A percentile compares a stretch with the other conserved stretches of the same genome.
These are phyloP conservation scores for Alternaria conjuncta DNA, from an alignment of 2,329 filamentous ascomycete genomes.

Conservation along the genomic window DNA sequence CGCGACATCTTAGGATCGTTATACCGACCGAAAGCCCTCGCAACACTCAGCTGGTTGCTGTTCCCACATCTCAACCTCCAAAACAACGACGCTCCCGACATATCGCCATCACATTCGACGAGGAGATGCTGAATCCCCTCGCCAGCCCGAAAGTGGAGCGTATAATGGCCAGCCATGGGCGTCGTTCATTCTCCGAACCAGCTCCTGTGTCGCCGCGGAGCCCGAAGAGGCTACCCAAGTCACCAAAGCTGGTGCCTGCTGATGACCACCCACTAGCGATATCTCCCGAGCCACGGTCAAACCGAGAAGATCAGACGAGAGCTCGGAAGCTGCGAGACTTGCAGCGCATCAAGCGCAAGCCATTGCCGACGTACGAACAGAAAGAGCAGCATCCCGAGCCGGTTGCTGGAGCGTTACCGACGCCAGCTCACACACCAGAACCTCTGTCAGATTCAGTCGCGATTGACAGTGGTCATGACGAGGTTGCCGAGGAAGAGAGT, in stretches of 20 bases:
- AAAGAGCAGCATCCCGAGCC: slow-evolving; percentile 13
- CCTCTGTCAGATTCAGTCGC: slow-evolving; percentile 6
- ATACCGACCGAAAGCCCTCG: slow-evolving; percentile 25
- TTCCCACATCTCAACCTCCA: slow-evolving; percentile 8
- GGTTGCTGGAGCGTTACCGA: slow-evolving; percentile 17
- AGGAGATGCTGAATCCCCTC: slow-evolving; percentile 38
- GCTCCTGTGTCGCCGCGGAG: slow-evolving; percentile 19
- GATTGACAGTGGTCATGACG: slow-evolving; percentile 9
- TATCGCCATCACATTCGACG: slow-evolving; percentile 29
- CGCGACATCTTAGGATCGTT: slow-evolving; percentile 40
- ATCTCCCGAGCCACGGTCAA: slow-evolving; percentile 28
- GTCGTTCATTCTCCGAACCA: slow-evolving; percentile 22
- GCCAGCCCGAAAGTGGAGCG: slow-evolving; percentile 25
- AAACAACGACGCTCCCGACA: slow-evolving; percentile 19
- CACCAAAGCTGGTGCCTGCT: slow-evolving; percentile 24
- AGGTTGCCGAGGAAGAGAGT: slow-evolving; percentile 14
- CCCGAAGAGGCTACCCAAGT: slow-evolving; percentile 20
- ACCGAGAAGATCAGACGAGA: slow-evolving; percentile 4
- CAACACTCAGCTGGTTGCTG: slow-evolving; percentile 10
- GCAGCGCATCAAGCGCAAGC: slow-evolving; percentile 30
- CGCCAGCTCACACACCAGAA: slow-evolving; percentile 23
- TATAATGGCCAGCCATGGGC: slow-evolving; percentile 18
- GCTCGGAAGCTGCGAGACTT: slow-evolving; percentile 28
- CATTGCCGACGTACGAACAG: slow-evolving; percentile 7
- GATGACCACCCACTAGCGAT: slow-evolving; percentile 30